Evolutionary conservation across 495 filamentous ascomycete genomes (phyloP), one percentile per base, ranked within the genome.

Genomic region (Hypoxylon subgilvum): DNA sequence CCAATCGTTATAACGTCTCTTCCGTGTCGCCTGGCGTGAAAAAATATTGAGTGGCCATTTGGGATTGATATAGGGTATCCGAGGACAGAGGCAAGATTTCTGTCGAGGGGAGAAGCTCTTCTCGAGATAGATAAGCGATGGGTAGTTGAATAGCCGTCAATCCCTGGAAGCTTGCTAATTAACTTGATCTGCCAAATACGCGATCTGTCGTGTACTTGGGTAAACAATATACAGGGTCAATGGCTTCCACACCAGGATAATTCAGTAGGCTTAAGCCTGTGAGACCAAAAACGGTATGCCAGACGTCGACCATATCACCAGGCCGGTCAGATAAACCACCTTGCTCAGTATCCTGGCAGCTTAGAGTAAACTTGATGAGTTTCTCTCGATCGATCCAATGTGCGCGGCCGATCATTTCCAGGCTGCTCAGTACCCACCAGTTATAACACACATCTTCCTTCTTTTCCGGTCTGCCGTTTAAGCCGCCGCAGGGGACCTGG

Each of bases 391-490:
- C 88, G 63, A 98, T 92, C 94, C 94, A 98, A 71, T 96, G 86
- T 31, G 92, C 78, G 53, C 87, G 84, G 43, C 83, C 89, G 55
- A 97, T 89, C 84, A 97, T 96, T 18, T 86, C 87, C 53, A 98
- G 70, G 69, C 91, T 96, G 64, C 87, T 89, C 48, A 88, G 71
- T 18, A 97, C 94, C 94, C 94, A 98, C 94, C 94, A 98, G 68
- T 89, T 95, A 71, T 98, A 98, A 74, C 94, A 98, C 5, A 96
- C 92, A 75, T 98, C 95, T 70, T 93, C 91, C 45, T 91, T 76
- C 76, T 98, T 98, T 75, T 97, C 95, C 0, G 94, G 94, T 42
- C 94, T 82, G 2, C 94, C 94, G 67, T 97, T 98, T 22, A 98
- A 74, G 3, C 94, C 94, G 25, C 95, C 95, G 18, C 85, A 86